Percentiles rank a stretch among this genome's conserved stretches.
phyloP scores from a whole-genome alignment of 2,329 filamentous ascomycete species.

The Trichoderma asperellum region DNA sequence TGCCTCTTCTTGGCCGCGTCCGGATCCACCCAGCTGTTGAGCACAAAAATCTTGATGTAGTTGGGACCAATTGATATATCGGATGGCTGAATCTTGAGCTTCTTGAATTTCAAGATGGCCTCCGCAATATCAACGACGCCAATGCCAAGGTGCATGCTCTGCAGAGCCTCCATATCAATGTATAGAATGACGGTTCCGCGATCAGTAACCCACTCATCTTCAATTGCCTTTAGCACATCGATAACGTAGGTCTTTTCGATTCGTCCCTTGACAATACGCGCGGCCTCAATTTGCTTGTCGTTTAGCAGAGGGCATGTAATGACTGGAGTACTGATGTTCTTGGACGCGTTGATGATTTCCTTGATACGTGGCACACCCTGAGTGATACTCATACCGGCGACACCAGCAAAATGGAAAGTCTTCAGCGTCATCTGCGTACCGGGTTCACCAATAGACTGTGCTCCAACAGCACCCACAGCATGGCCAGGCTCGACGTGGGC shows the following conservation, averaged over 20 bases:
- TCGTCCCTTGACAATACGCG: constrained; percentile 87
- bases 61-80: constrained; percentile 66
- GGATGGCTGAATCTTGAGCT: constrained; percentile 72
- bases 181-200: constrained; percentile 78
- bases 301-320: constrained; percentile 86
- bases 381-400: constrained; percentile 98
- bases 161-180: constrained; percentile 78
- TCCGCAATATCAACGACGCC: constrained; percentile 71
- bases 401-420: constrained; percentile 99
- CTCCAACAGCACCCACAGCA: constrained; percentile 92
- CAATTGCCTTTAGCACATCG: constrained; percentile 78
- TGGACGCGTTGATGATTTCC: constrained; percentile 99
- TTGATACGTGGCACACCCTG: constrained; percentile 99
- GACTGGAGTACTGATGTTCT: constrained; percentile 89
- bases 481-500: constrained; percentile 93
- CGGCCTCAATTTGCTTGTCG: constrained; percentile 72
- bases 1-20: constrained; percentile 50
- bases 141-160: constrained; percentile 81
- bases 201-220: constrained; percentile 84
- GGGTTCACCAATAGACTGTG: constrained; percentile 96
- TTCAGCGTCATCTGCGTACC: constrained; percentile 99
- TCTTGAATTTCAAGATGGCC: constrained; percentile 79
- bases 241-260: constrained; percentile 93
- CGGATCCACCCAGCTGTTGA: constrained; percentile 44
- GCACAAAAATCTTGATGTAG: constrained; percentile 74